These are phyloP conservation scores for Gnetum montanum DNA, from an alignment of 75 land plant genomes.

Conservation along the genomic window DNA sequence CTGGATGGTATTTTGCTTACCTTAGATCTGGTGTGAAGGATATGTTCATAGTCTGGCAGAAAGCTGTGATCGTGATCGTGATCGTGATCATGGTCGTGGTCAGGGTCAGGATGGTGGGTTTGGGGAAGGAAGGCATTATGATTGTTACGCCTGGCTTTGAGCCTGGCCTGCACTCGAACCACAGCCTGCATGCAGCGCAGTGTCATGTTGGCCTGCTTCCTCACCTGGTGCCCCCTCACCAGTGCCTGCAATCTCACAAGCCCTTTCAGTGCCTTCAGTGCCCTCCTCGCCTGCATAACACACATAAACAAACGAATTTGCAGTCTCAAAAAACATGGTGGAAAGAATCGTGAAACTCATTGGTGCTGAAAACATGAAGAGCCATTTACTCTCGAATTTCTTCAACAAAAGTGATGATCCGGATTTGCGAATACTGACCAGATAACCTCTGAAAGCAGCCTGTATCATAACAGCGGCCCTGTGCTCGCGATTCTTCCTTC, in stretches of 20 bases:
- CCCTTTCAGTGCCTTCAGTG: conserved; percentile 77
- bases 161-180: conserved; percentile 65
- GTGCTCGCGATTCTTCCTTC: conserved; percentile 19
- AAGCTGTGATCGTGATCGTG: no score
- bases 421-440: conserved; percentile 53
- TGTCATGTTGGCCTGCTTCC: conserved; percentile 69
- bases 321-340: no score
- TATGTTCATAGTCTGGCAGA: no score
- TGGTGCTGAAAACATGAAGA: no score
- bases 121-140: conserved; percentile 29
- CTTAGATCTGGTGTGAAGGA: no score
- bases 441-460: conserved; percentile 73
- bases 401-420: no score
- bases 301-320: no score
- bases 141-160: conserved; percentile 56
- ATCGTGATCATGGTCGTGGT: no score
- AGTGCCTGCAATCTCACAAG: conserved; percentile 84
- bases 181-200: conserved; percentile 86
- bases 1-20: no score
- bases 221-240: conserved; percentile 71
- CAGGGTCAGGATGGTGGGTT: no score
- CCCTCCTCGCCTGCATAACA: conserved; percentile 59
- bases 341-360: no score
- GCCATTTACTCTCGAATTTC: no score
- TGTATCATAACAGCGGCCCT: conserved; percentile 72